These are phyloP conservation scores for Alternaria panax DNA, from an alignment of 2,329 filamentous ascomycete species.

Conservation along the genomic window DNA sequence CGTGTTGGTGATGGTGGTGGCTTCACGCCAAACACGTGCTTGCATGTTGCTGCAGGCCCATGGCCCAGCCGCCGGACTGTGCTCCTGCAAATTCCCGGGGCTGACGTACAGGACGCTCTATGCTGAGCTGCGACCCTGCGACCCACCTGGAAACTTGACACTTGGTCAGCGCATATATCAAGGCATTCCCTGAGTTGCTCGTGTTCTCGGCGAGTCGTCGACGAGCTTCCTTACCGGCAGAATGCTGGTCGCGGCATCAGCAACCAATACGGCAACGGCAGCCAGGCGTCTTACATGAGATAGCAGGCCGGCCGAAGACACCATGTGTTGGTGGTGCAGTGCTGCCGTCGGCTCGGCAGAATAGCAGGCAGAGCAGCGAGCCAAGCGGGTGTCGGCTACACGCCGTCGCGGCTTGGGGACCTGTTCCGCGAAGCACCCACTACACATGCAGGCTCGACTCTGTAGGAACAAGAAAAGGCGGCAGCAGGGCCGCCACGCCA, in stretches of 20 bases:
- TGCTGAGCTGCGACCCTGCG: constrained; percentile 18
- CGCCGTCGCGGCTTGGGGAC: constrained; percentile 21
- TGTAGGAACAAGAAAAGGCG: constrained; percentile 7
- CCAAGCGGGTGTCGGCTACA: constrained; percentile 22
- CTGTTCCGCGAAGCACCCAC: constrained; percentile 24
- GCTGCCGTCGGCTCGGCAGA: constrained; percentile 26
- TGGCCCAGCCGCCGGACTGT: constrained; percentile 2
- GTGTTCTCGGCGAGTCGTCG: constrained; percentile 13
- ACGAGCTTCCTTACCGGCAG: constrained; percentile 12
- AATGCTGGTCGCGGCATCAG: background rate
- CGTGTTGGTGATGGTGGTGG: background rate
- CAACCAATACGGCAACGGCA: constrained; percentile 8
- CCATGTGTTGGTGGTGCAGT: constrained; percentile 13
- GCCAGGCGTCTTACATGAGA: constrained; percentile 21
- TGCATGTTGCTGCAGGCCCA: constrained; percentile 20
- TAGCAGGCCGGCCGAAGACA: constrained; percentile 15
- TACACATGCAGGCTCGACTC: constrained; percentile 12
- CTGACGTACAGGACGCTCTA: constrained; percentile 3
- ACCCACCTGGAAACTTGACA: constrained; percentile 18
- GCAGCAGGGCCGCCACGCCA: background rate
- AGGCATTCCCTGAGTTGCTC: constrained; percentile 4
- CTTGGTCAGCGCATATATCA: constrained; percentile 13
- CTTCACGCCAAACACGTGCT: constrained; percentile 23
- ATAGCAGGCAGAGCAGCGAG: background rate
- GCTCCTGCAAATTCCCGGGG: background rate